Base-by-base conservation (phyloP, 495 filamentous ascomycete species). In the Cladorrhinum samala region DNA sequence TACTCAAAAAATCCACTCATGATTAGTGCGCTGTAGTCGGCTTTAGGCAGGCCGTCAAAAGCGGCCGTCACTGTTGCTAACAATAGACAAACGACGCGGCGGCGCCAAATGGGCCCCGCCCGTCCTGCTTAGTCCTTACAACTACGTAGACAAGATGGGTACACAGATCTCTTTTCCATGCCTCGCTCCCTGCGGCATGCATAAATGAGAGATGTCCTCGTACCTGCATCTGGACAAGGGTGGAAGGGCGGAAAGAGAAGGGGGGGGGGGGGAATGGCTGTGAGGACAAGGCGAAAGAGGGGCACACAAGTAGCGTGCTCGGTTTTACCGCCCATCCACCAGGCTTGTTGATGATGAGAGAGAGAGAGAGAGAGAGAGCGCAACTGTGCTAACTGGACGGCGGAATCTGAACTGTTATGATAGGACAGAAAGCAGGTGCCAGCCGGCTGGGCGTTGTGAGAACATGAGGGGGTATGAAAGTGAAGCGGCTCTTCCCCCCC, bases 251-350 rank as follows among this genome's bases (percentile, higher is more conserved):
- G n/a, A 4, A 18, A 41, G 39, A 9, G 39, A 8, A 17, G 6
- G 40, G 16, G n/a, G 33, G 2, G 44, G 30, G 24, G 14, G 27
- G 33, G 24, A 52, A 57, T 57, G 51, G 43, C 44, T 52, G 49
- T 25, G 17, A 18, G 39, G 39, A 41, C 16, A 18, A 40, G 16
- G 39, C 16, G 39, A 41, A 9, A 18, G 39, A n/a, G 39, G 42
- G 42, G 23, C 19, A 21, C 42, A 45, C 18, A 23, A 45, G 39
- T 41, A 23, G 21, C 13, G 7, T 19, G 42, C 19, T 43, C 20
- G n/a, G 18, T 24, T 14, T 45, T 45, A 45, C 42, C 42, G 42
- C 42, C 20, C 19, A 23, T 45, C 41, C 16, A 9, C 38, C 39
- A 41, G 39, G 20, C 42, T 5, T 21, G 16, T 0, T 14, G 17